Evolutionary conservation across 257 asterid species (phyloP).

Genomic region (Leptodermis oblonga): DNA sequence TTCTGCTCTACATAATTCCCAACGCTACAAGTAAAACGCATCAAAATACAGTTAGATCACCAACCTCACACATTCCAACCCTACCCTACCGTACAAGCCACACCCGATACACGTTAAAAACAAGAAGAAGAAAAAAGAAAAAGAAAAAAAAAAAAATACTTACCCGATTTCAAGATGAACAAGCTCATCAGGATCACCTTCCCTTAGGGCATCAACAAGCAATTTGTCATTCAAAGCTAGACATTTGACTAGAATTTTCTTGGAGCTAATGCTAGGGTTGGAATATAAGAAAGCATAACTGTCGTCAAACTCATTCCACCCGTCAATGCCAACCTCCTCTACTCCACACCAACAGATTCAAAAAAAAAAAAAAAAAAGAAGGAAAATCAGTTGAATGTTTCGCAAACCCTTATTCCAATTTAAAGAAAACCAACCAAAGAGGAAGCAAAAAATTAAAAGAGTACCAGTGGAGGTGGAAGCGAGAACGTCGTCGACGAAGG

Average conservation of each 20-base stretch:
- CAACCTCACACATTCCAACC: background rate
- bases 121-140: no score
- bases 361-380: no score
- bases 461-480: conserved; percentile 51
- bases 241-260: conserved; percentile 66
- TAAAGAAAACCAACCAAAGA: background rate
- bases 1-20: conserved; percentile 42
- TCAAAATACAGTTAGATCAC: background rate
- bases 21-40: conserved; percentile 31
- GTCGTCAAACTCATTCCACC: conserved; percentile 66
- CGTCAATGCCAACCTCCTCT: conserved; percentile 74
- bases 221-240: conserved; percentile 61
- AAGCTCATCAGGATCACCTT: conserved; percentile 51
- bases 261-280: conserved; percentile 46
- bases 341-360: conserved; percentile 11
- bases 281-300: conserved; percentile 68
- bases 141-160: conserved; percentile 5
- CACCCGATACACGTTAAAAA: no score
- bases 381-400: background rate
- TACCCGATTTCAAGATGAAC: conserved; percentile 60
- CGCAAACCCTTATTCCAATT: background rate
- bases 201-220: conserved; percentile 60
- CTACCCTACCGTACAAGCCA: no score
- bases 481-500: conserved; percentile 46
- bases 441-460: background rate